Conservation (phyloP, 345 rosid genomes). For the Euphorbia pulcherrima region DNA sequence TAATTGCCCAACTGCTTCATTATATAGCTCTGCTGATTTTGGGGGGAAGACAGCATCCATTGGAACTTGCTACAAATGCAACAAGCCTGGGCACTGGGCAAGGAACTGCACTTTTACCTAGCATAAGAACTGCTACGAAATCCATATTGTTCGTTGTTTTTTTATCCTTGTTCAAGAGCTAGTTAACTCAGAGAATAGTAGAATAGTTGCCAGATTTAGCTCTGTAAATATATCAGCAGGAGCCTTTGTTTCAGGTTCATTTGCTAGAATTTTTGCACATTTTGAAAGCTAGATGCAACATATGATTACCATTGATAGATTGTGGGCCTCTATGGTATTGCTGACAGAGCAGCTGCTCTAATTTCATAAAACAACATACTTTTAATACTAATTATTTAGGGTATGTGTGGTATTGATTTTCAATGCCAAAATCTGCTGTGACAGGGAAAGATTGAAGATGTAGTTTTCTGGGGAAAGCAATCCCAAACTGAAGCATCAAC, state of each 20-base stretch:
- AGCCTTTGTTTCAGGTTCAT: not conserved
- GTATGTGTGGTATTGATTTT: no score
- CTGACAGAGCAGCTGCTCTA: no score
- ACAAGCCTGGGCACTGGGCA: constrained; percentile 59
- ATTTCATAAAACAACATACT: no score
- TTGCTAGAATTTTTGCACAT: not conserved
- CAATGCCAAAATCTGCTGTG: no score
- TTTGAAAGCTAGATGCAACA: not conserved
- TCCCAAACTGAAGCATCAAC: not conserved
- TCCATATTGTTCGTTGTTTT: not conserved
- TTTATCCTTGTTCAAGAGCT: not conserved
- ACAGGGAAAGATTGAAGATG: no score
- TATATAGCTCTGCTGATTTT: constrained; percentile 16
- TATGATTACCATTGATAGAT: not conserved
- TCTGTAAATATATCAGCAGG: not conserved
- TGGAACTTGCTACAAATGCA: constrained; percentile 45
- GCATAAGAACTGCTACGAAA: not conserved
- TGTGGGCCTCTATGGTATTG: no score
- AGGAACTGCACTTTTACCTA: constrained; percentile 45
- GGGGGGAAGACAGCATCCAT: constrained; percentile 11
- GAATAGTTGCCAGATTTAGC: not conserved
- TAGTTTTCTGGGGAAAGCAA: no score
- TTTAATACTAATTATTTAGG: no score
- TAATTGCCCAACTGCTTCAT: constrained; percentile 33
- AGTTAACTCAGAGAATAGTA: not conserved